phyloP scores from a whole-genome alignment of 176 grass and related monocot genomes.

The Rhynchospora breviuscula region DNA sequence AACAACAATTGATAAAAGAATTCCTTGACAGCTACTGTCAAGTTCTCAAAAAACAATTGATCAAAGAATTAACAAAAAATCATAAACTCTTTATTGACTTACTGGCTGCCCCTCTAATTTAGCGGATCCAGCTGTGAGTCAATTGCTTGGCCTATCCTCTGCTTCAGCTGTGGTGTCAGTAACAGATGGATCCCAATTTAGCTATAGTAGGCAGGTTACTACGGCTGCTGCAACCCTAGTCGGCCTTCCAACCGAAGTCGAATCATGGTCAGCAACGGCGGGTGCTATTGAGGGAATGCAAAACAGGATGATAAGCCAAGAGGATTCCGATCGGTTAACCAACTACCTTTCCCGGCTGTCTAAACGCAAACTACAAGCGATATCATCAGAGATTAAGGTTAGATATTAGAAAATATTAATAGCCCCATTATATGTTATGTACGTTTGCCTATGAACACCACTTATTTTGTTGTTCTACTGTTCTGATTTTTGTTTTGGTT shows the following conservation, averaged over 20 bases:
- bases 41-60: too few relatives aligned
- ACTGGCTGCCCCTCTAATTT: conserved; percentile 24
- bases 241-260: too few relatives aligned
- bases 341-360: conserved; percentile 77
- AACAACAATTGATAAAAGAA: too few relatives aligned
- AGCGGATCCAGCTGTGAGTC: conserved; percentile 47
- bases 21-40: too few relatives aligned
- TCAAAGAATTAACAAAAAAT: too few relatives aligned
- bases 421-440: background rate
- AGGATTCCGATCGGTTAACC: conserved; percentile 73
- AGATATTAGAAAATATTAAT: background rate
- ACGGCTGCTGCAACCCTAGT: too few relatives aligned
- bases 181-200: too few relatives aligned
- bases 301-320: conserved; percentile 43
- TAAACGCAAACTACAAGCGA: conserved; percentile 57
- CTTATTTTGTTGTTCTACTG: background rate
- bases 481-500: background rate
- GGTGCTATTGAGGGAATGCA: conserved; percentile 62
- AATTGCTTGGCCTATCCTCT: conserved; percentile 56
- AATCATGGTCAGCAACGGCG: conserved; percentile 57
- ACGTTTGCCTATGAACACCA: background rate
- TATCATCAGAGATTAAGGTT: conserved; percentile 84
- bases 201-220: too few relatives aligned
- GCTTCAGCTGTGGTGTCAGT: conserved; percentile 61
- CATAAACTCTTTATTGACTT: too few relatives aligned